These are phyloP conservation scores for Phytophthora foliorum DNA, from an alignment of 352 stramenopile species.

Conservation along the genomic window DNA sequence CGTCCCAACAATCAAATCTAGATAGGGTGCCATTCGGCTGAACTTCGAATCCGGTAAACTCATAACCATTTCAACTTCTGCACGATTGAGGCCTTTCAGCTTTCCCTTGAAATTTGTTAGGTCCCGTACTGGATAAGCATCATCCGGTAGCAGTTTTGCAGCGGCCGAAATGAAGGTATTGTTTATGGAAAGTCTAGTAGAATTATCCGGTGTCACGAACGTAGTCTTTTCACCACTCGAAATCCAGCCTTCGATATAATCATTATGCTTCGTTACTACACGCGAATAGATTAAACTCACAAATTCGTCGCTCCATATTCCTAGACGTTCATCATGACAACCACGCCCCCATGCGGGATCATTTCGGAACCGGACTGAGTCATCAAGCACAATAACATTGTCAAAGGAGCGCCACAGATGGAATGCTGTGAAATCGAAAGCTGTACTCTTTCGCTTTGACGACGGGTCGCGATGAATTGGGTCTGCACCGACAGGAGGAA, in stretches of 20 bases:
- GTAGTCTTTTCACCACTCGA: neutral
- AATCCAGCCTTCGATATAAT: neutral
- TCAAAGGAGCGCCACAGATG: neutral
- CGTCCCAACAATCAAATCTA: neutral
- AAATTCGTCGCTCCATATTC: neutral
- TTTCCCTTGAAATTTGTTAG: neutral
- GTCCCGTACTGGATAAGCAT: neutral
- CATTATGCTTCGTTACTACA: neutral
- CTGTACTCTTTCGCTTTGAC: neutral
- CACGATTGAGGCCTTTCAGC: neutral
- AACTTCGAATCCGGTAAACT: neutral
- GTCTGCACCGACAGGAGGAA: neutral
- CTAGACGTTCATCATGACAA: neutral
- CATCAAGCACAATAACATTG: constrained; percentile 1
- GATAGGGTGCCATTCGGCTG: neutral
- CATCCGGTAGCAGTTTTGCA: neutral
- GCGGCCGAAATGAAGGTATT: neutral
- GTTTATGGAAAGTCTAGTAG: neutral
- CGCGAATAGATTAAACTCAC: neutral
- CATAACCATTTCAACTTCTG: constrained; percentile 1
- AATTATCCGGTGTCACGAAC: neutral
- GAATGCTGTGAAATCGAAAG: neutral
- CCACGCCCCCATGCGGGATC: neutral
- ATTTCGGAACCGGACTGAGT: neutral
- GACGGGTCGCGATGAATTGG: neutral